These are phyloP conservation scores for Ceratocystiopsis sp. DNA, from an alignment of 2,329 filamentous ascomycete species.

Conservation along the genomic window DNA sequence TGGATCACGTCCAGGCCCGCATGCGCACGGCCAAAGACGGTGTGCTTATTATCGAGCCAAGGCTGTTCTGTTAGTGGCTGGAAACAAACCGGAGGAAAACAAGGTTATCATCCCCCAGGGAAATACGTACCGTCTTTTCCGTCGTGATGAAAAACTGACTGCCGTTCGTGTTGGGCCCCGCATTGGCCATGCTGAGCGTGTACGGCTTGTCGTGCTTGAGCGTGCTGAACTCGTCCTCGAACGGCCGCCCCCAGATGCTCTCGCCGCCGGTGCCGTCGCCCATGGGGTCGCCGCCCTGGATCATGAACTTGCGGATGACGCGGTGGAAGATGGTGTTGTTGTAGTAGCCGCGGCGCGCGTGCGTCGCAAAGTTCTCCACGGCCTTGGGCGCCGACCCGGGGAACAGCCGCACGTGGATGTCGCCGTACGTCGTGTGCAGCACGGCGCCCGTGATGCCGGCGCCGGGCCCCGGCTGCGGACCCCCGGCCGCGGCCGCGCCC, in stretches of 20 bases:
- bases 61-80: conserved; percentile 28
- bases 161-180: conserved; percentile 85
- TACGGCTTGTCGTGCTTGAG: conserved; percentile 92
- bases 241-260: conserved; percentile 83
- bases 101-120: neutral
- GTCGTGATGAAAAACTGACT: conserved; percentile 98
- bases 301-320: conserved; percentile 97
- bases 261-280: conserved; percentile 83
- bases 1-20: conserved; percentile 89
- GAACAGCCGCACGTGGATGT: conserved; percentile 86
- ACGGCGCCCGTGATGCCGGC: conserved; percentile 65
- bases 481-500: neutral
- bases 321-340: conserved; percentile 96
- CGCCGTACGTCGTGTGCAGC: conserved; percentile 83
- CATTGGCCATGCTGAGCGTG: conserved; percentile 95
- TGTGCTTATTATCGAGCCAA: conserved; percentile 93
- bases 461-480: conserved; percentile 27
- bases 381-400: conserved; percentile 85
- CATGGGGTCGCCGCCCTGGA: conserved; percentile 69
- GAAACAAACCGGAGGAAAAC: neutral
- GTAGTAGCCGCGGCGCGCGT: conserved; percentile 81
- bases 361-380: conserved; percentile 94
- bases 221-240: conserved; percentile 83
- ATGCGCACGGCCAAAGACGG: conserved; percentile 81
- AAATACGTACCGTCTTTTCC: conserved; percentile 64